Conservation (phyloP, 2,329 filamentous ascomycete species). For the Penicillium sp. region DNA sequence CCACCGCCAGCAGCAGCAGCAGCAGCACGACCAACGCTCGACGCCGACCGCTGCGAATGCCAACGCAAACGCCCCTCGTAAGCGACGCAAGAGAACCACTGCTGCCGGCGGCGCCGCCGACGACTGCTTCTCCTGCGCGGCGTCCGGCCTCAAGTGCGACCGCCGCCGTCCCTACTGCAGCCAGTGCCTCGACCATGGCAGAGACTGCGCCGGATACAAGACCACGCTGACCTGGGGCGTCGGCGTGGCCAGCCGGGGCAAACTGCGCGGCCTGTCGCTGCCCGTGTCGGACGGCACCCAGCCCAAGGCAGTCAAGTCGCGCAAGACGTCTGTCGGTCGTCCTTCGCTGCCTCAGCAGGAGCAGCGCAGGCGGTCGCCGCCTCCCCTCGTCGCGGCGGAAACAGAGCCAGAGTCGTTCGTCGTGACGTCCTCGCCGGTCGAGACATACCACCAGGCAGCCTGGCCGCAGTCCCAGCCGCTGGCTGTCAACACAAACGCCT, state of each 20-base stretch:
- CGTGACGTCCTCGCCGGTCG: not conserved
- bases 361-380: not conserved
- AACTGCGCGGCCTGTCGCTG: slow-evolving; percentile 82
- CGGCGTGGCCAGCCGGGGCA: slow-evolving; percentile 90
- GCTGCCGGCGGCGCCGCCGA: slow-evolving; percentile 85
- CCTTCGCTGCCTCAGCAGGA: not conserved
- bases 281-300: slow-evolving; percentile 51
- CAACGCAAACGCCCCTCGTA: slow-evolving; percentile 39
- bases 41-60: slow-evolving; percentile 25
- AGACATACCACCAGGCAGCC: not conserved
- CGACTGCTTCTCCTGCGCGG: slow-evolving; percentile 92
- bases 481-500: not conserved
- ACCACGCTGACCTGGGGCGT: slow-evolving; percentile 96
- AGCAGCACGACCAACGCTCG: slow-evolving; percentile 18
- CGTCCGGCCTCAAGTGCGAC: slow-evolving; percentile 81
- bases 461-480: not conserved
- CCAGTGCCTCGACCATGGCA: slow-evolving; percentile 85
- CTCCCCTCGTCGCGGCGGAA: not conserved
- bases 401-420: not conserved
- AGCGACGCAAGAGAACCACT: slow-evolving; percentile 76
- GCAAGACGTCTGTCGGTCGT: not conserved
- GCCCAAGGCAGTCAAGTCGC: slow-evolving; percentile 1
- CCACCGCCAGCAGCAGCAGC: slow-evolving; percentile 11
- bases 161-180: slow-evolving; percentile 90
- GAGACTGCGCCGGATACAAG: slow-evolving; percentile 93